Evolutionary conservation across 805 yeast species (phyloP).

Genomic region (Kregervanrija fluxuum): DNA sequence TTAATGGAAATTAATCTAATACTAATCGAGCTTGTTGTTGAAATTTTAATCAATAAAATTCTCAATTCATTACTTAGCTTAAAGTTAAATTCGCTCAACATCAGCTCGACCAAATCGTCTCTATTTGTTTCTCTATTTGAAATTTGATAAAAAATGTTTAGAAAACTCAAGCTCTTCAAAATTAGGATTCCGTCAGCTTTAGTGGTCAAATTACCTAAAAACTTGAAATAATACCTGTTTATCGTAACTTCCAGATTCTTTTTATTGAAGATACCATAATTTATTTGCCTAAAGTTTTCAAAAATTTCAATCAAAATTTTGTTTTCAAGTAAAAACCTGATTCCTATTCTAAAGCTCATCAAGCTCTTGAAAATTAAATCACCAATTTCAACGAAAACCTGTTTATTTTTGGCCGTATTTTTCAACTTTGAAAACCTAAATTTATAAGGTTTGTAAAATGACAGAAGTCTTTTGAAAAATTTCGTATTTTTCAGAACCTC

Average conservation of each 20-base stretch:
- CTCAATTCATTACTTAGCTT: slow-evolving; percentile 53
- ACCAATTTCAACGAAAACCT: slow-evolving; percentile 63
- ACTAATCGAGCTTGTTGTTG: slow-evolving; percentile 45
- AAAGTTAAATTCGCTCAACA: slow-evolving; percentile 59
- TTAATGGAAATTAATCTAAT: slow-evolving; percentile 54
- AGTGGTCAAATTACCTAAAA: slow-evolving; percentile 66
- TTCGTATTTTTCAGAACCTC: slow-evolving; percentile 76
- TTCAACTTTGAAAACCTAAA: slow-evolving; percentile 59
- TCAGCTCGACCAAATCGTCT: slow-evolving; percentile 47
- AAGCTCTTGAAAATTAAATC: slow-evolving; percentile 65
- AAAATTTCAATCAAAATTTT: slow-evolving; percentile 84
- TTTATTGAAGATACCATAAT: slow-evolving; percentile 70
- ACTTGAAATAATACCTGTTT: slow-evolving; percentile 68
- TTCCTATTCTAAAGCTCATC: slow-evolving; percentile 57
- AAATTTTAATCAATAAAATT: slow-evolving; percentile 55
- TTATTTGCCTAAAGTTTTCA: slow-evolving; percentile 80
- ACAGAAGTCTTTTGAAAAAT: slow-evolving; percentile 73
- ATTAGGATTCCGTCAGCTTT: slow-evolving; percentile 57
- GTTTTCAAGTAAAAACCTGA: slow-evolving; percentile 56
- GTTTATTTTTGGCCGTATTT: slow-evolving; percentile 38
- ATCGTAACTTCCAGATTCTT: slow-evolving; percentile 54
- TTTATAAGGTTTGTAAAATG: slow-evolving; percentile 90
- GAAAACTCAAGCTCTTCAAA: slow-evolving; percentile 76
- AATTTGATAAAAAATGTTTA: slow-evolving; percentile 71
- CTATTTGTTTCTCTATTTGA: slow-evolving; percentile 45